phyloP scores from a whole-genome alignment of 768 basidiomycete genomes.

The Mycena belliarum region DNA sequence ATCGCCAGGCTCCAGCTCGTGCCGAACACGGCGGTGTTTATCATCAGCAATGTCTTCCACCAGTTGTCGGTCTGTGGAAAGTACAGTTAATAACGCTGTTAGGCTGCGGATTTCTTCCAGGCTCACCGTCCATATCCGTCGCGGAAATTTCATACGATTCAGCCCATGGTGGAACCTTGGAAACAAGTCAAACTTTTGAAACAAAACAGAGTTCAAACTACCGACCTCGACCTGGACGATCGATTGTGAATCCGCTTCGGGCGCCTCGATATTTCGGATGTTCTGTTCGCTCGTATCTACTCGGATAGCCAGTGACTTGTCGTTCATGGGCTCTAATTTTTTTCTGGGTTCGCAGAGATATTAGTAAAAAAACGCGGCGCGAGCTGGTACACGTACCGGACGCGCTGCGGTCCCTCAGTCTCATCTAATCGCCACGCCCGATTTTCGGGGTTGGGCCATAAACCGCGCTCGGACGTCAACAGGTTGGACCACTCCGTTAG shows the following conservation, averaged over 20 bases:
- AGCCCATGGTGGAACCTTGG: constrained; percentile 64
- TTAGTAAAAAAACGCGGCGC: neutral
- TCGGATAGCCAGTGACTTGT: constrained; percentile 48
- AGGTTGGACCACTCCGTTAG: constrained; percentile 62
- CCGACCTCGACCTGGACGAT: constrained; percentile 48
- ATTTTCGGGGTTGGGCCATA: constrained; percentile 67
- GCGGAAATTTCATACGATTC: constrained; percentile 70
- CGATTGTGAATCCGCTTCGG: constrained; percentile 52
- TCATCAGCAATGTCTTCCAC: constrained; percentile 84
- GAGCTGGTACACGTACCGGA: constrained; percentile 52
- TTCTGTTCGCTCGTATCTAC: constrained; percentile 45
- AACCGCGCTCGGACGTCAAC: constrained; percentile 73
- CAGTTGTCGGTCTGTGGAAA: constrained; percentile 50
- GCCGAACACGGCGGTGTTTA: constrained; percentile 83
- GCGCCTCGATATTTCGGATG: constrained; percentile 51
- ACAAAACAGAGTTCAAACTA: neutral
- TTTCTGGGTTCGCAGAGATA: constrained; percentile 47
- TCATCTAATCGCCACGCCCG: constrained; percentile 82
- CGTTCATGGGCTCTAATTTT: constrained; percentile 68
- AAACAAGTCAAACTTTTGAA: too few relatives aligned
- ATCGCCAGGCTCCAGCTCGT: constrained; percentile 87
- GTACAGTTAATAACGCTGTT: neutral
- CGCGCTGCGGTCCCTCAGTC: constrained; percentile 87
- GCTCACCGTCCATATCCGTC: constrained; percentile 60
- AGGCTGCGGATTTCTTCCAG: neutral